Percentiles rank a stretch among this genome's conserved stretches.
Conservation (phyloP, 1,139 yeast genomes). For the Candida sanyaensis region DNA sequence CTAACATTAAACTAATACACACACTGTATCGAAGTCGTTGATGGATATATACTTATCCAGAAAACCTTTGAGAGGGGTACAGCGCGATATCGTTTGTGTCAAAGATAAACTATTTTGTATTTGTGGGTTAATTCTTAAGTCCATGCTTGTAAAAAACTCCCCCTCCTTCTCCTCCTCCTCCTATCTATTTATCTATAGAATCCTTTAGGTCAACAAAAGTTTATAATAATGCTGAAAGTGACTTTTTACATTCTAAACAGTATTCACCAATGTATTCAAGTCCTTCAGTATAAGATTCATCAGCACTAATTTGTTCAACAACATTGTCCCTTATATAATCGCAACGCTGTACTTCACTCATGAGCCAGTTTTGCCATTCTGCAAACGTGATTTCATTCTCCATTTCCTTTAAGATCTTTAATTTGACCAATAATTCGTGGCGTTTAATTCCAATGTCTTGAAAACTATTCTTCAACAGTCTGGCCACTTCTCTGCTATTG, state of each 20-base stretch:
- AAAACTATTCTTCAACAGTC: constrained; percentile 48
- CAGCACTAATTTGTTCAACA: constrained; percentile 17
- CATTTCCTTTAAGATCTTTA: constrained; percentile 66
- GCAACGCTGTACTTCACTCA: constrained; percentile 65
- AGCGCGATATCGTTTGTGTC: too few species aligned
- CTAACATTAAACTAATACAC: too few species aligned
- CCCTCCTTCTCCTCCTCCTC: too few species aligned
- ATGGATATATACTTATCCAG: too few species aligned
- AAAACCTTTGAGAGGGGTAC: too few species aligned
- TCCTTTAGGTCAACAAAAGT: not conserved
- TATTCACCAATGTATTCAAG: constrained; percentile 23
- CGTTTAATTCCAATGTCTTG: constrained; percentile 71
- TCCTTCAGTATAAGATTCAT: constrained; percentile 22
- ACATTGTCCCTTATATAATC: constrained; percentile 32
- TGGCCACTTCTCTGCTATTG: constrained; percentile 33
- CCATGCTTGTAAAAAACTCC: too few species aligned
- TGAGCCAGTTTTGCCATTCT: constrained; percentile 76
- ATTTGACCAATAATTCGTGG: constrained; percentile 70
- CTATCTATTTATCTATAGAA: too few species aligned
- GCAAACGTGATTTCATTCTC: constrained; percentile 68
- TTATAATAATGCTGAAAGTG: constrained; percentile 8
- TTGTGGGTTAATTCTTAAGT: too few species aligned
- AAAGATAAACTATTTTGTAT: too few species aligned
- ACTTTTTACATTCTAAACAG: constrained; percentile 28
- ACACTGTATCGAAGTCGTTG: too few species aligned